Base-by-base conservation (phyloP, 495 filamentous ascomycete genomes). In the Pyrenula aspistea region DNA sequence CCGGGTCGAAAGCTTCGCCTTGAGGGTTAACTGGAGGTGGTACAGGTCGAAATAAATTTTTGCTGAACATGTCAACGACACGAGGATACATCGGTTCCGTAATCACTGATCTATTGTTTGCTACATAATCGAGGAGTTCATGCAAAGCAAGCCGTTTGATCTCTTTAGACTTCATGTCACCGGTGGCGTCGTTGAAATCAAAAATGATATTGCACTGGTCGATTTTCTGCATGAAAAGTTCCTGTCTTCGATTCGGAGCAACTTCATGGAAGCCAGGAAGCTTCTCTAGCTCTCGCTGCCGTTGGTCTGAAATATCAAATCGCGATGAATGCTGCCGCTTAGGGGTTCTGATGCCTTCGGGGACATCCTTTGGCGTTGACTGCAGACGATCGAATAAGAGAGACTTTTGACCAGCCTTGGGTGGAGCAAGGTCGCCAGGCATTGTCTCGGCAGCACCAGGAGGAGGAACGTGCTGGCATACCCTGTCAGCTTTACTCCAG, bases 121-220 rank as follows among this genome's bases (percentile, higher is more conserved):
- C 92, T 53, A 99, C 92, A 65, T 99, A 99, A 67, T 99, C 93
- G 53, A 99, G 78, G 24, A 99, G 79, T 66, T 99, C 93, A 65
- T 99, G 93, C 49, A 99, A 81, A 51, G 93, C 94, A 65, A 99
- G 73, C 62, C 93, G 83, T 78, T 99, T 99, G 77, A 99, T 96
- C 72, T 99, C 93, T 70, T 99, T 99, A n/a, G 92, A 95, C 69
- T 97, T 97, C 92, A 97, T 97, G 64, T 99, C 93, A 55, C 85
- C 91, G 59, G 89, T 94, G 47, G 94, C 90, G 66, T 99, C 93
- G 70, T 96, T 99, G 75, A 99, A 99, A 70, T 99, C 93, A 65
- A 99, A 99, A 62, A 99, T 99, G 71, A 99, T 94, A 66, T 99
- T 99, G 77, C 93, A 99, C 71, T 99, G 93, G 65, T 97, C 93